These are phyloP conservation scores for Coprinopsis sp. DNA, from an alignment of 768 basidiomycete species.

Conservation along the genomic window DNA sequence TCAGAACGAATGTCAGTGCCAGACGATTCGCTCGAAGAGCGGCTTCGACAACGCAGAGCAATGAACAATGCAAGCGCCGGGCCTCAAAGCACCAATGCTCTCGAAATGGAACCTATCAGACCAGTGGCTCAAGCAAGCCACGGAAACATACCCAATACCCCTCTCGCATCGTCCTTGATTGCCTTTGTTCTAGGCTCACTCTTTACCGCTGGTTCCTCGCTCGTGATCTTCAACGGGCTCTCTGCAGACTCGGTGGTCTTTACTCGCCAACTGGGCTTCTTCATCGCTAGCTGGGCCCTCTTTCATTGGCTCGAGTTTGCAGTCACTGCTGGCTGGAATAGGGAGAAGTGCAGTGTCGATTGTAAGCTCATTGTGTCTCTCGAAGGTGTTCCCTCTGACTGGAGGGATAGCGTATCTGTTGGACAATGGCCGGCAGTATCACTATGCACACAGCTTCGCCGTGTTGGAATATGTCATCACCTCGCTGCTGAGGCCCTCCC, in stretches of 20 bases:
- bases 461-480: slow-evolving; percentile 75
- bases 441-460: slow-evolving; percentile 75
- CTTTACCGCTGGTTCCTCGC: slow-evolving; percentile 55
- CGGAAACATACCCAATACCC: slow-evolving; percentile 84
- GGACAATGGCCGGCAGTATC: slow-evolving; percentile 85
- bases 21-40: slow-evolving; percentile 35
- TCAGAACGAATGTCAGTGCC: slow-evolving; percentile 34
- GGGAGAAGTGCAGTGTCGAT: slow-evolving; percentile 86
- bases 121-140: slow-evolving; percentile 24
- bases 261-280: slow-evolving; percentile 77
- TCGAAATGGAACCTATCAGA: slow-evolving; percentile 51
- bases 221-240: slow-evolving; percentile 46
- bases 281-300: slow-evolving; percentile 72
- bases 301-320: slow-evolving; percentile 96
- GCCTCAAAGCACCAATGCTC: too few relatives aligned
- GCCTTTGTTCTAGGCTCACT: slow-evolving; percentile 80
- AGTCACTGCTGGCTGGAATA: slow-evolving; percentile 94
- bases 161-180: slow-evolving; percentile 68
- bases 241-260: slow-evolving; percentile 52
- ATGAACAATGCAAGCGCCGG: too few relatives aligned
- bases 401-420: slow-evolving; percentile 74
- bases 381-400: slow-evolving; percentile 1
- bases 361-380: slow-evolving; percentile 54
- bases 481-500: slow-evolving; percentile 59
- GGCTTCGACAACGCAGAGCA: slow-evolving; percentile 37